These are phyloP conservation scores for Grosmannia clavigera DNA, from an alignment of 2,329 filamentous ascomycete genomes.

Conservation along the genomic window DNA sequence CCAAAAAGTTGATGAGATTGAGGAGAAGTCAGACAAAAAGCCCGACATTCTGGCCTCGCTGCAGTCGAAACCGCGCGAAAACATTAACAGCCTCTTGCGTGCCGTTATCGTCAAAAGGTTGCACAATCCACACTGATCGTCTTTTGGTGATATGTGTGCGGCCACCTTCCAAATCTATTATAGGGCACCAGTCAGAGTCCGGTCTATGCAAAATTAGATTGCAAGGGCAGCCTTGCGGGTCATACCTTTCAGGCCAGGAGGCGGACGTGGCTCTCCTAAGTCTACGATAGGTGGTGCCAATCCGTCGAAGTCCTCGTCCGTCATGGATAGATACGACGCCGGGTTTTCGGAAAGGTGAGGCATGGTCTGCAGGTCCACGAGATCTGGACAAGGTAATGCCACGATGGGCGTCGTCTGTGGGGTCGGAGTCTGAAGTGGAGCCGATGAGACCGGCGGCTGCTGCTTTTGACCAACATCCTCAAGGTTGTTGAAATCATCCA, in stretches of 20 bases:
- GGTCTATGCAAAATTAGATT: not conserved
- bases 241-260: not conserved
- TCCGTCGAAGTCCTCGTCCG: constrained; percentile 7
- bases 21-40: constrained; percentile 12
- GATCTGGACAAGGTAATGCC: constrained; percentile 12
- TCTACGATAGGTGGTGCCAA: not conserved
- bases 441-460: not conserved
- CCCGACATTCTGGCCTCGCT: constrained; percentile 13
- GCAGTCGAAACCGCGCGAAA: constrained; percentile 15
- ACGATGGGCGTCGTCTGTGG: constrained; percentile 8
- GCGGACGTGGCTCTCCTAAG: not conserved
- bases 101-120: constrained; percentile 15
- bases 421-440: not conserved
- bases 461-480: not conserved
- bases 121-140: constrained; percentile 19
- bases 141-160: constrained; percentile 7
- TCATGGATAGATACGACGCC: constrained; percentile 16
- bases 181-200: not conserved
- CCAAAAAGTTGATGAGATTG: not conserved
- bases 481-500: constrained; percentile 1
- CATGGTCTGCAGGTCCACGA: constrained; percentile 9
- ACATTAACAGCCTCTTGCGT: constrained; percentile 13
- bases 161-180: constrained; percentile 1
- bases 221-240: not conserved
- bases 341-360: constrained; percentile 14